Evolutionary conservation across 2,329 filamentous ascomycete genomes (phyloP).

Genomic region (Fusarium cicatricum): DNA sequence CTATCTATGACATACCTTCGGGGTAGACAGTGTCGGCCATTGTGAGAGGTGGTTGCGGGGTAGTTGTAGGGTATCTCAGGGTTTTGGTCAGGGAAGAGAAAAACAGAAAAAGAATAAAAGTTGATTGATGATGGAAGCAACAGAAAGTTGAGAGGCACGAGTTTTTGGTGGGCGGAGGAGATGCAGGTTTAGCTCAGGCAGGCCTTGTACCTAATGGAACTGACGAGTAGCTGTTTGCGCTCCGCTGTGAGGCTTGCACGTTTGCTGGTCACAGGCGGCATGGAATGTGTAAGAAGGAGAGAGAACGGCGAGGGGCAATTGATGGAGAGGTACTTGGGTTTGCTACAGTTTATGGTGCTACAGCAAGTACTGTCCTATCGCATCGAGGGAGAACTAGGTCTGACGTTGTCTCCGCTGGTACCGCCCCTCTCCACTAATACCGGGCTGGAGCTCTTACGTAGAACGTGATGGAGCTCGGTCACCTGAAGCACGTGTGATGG

Average conservation of each 20-base stretch:
- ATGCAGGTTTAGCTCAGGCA: constrained; percentile 34
- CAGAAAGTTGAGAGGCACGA: constrained; percentile 32
- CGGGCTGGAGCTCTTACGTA: constrained; percentile 36
- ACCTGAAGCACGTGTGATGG: constrained; percentile 4
- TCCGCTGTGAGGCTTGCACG: constrained; percentile 33
- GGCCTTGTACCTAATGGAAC: constrained; percentile 10
- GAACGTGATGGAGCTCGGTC: constrained; percentile 35
- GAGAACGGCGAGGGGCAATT: constrained; percentile 48
- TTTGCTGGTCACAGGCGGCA: constrained; percentile 30
- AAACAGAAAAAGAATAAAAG: constrained; percentile 20
- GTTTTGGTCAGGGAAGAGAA: constrained; percentile 32
- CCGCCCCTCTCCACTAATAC: constrained; percentile 33
- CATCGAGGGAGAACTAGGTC: constrained; percentile 14
- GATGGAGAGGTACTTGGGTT: constrained; percentile 32
- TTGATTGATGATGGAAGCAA: constrained; percentile 27
- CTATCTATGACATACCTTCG: constrained; percentile 48
- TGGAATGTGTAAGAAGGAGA: constrained; percentile 54
- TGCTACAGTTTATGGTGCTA: too few relatives aligned
- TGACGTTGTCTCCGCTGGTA: constrained; percentile 28
- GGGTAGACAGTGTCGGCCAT: constrained; percentile 43
- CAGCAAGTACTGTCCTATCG: constrained; percentile 18
- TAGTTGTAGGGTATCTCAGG: constrained; percentile 36
- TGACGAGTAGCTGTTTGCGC: constrained; percentile 16
- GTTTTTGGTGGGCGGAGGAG: constrained; percentile 41
- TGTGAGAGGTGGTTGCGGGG: constrained; percentile 15